Percentiles rank a stretch among this genome's conserved stretches.
phyloP scores from a whole-genome alignment of 768 basidiomycete species.

The Boletus sp. region DNA sequence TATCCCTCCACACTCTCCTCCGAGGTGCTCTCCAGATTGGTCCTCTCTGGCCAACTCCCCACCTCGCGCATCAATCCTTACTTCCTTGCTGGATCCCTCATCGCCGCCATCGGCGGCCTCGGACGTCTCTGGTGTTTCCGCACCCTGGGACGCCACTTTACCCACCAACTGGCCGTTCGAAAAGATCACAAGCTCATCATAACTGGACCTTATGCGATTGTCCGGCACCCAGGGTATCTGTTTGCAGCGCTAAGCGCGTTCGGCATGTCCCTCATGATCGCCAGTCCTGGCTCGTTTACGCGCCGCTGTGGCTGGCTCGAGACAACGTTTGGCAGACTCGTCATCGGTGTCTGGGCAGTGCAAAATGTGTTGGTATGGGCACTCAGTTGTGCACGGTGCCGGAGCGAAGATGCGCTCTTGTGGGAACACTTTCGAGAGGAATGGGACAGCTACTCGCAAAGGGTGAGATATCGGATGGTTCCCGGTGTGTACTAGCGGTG shows the following conservation, averaged over 20 bases:
- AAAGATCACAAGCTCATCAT: constrained; percentile 33
- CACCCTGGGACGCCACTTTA: constrained; percentile 34
- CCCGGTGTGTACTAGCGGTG: constrained; percentile 29
- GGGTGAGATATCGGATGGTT: constrained; percentile 28
- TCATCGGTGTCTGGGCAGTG: constrained; percentile 29
- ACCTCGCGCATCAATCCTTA: constrained; percentile 21
- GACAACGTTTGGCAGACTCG: constrained; percentile 11
- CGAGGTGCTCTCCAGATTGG: constrained; percentile 17
- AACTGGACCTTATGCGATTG: constrained; percentile 34
- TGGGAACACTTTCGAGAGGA: constrained; percentile 18
- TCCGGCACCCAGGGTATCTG: constrained; percentile 38
- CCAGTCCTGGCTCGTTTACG: constrained; percentile 30
- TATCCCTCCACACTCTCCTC: constrained; percentile 22
- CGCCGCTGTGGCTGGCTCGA: constrained; percentile 28
- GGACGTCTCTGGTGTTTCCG: constrained; percentile 40
- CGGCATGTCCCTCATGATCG: constrained; percentile 33
- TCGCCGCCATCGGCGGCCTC: constrained; percentile 28
- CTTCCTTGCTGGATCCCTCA: constrained; percentile 30
- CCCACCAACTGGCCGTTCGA: constrained; percentile 33
- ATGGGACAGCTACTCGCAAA: constrained; percentile 24
- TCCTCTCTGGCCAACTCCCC: constrained; percentile 19
- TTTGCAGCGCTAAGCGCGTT: constrained; percentile 21
- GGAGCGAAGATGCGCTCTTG: constrained; percentile 27
- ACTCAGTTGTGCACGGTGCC: constrained; percentile 28
- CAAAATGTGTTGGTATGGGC: constrained; percentile 28